Percentiles rank a stretch among this genome's conserved stretches.
These are phyloP conservation scores for Aristolochia californica DNA, from an alignment of 164 flowering plant genomes.

Conservation along the genomic window DNA sequence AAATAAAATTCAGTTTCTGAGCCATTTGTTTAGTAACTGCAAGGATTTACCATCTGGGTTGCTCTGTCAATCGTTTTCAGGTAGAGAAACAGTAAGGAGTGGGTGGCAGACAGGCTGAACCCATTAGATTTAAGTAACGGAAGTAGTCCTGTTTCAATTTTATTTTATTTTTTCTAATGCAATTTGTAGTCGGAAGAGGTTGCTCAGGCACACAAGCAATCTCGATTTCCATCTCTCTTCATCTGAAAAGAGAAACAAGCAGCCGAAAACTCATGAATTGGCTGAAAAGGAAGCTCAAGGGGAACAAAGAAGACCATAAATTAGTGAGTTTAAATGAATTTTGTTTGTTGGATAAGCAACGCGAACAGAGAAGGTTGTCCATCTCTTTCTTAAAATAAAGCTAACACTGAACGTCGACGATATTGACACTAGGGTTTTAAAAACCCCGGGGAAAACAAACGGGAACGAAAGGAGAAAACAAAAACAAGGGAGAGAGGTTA, in stretches of 20 bases:
- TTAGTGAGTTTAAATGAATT: slow-evolving; percentile 1
- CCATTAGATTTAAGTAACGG: no score
- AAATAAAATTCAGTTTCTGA: no score
- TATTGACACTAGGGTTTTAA: slow-evolving; percentile 9
- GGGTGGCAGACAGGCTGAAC: no score
- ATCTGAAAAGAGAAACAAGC: not conserved
- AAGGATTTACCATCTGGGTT: no score
- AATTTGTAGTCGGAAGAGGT: not conserved
- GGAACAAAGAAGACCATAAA: not conserved
- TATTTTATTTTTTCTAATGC: no score
- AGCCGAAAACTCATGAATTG: not conserved
- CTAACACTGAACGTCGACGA: slow-evolving; percentile 1
- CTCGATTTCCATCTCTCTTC: not conserved
- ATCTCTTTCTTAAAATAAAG: not conserved
- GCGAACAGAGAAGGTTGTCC: not conserved
- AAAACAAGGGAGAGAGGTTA: no score
- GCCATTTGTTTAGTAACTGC: no score
- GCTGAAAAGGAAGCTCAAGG: slow-evolving; percentile 5
- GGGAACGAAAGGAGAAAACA: no score
- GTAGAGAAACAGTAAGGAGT: no score
- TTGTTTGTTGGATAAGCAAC: slow-evolving; percentile 9
- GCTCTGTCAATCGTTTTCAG: no score
- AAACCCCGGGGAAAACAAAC: not conserved
- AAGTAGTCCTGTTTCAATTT: no score
- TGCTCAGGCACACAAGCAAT: not conserved